Conservation (phyloP, 441 rosid species). For the Isatis lusitanica region DNA sequence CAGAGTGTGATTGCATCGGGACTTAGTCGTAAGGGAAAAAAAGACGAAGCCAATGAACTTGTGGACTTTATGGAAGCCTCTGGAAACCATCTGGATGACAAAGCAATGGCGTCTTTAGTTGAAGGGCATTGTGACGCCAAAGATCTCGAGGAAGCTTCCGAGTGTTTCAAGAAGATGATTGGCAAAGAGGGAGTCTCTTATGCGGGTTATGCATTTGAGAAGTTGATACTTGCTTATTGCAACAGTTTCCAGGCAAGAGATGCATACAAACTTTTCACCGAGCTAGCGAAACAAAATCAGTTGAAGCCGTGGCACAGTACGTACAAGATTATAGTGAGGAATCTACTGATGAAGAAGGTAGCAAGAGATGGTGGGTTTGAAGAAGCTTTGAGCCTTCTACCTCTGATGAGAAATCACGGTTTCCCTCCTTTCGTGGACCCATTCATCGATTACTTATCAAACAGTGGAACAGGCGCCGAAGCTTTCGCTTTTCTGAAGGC, state of each 20-base stretch:
- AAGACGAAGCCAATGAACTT: slow-evolving; percentile 51
- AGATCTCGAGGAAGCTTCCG: slow-evolving; percentile 61
- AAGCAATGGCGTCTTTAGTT: slow-evolving; percentile 56
- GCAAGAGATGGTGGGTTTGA: slow-evolving; percentile 61
- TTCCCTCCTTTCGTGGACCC: slow-evolving; percentile 77
- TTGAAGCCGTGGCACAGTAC: slow-evolving; percentile 65
- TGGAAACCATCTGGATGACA: slow-evolving; percentile 49
- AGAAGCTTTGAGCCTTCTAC: slow-evolving; percentile 62
- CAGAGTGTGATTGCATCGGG: slow-evolving; percentile 53
- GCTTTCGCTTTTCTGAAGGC: slow-evolving; percentile 62
- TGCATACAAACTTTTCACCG: slow-evolving; percentile 56
- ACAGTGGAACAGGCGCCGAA: slow-evolving; percentile 59
- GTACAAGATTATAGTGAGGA: slow-evolving; percentile 58
- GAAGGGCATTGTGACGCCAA: slow-evolving; percentile 68
- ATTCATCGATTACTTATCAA: slow-evolving; percentile 57
- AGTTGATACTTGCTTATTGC: slow-evolving; percentile 65
- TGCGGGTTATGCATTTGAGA: slow-evolving; percentile 53
- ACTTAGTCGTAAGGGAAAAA: slow-evolving; percentile 55
- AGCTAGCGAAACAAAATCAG: slow-evolving; percentile 38
- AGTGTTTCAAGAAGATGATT: slow-evolving; percentile 58
- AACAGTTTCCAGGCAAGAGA: slow-evolving; percentile 50
- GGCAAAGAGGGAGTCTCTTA: slow-evolving; percentile 48
- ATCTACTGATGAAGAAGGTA: slow-evolving; percentile 56
- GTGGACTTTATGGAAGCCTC: slow-evolving; percentile 51
- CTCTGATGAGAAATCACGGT: slow-evolving; percentile 69